Conservation (phyloP, 2,329 filamentous ascomycete genomes). For the Onygena corvina region DNA sequence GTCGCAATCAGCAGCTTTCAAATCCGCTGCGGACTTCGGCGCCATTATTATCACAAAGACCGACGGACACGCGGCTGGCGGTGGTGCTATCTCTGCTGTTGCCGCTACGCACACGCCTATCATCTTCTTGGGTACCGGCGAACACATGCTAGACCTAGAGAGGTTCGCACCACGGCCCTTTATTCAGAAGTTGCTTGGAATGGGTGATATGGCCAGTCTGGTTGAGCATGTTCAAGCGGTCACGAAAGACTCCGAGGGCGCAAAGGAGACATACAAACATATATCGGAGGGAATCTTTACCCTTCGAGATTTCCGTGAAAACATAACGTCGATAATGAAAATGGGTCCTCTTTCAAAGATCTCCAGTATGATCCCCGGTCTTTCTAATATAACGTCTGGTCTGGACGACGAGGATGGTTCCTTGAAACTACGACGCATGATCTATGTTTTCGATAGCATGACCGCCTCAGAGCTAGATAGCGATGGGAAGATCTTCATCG, state of each 20-base stretch:
- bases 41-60: slow-evolving; percentile 99
- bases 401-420: slow-evolving; percentile 97
- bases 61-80: slow-evolving; percentile 86
- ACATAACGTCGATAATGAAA: slow-evolving; percentile 97
- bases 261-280: slow-evolving; percentile 97
- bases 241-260: slow-evolving; percentile 67
- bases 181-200: slow-evolving; percentile 83
- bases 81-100: slow-evolving; percentile 94
- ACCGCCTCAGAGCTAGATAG: slow-evolving; percentile 89
- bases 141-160: slow-evolving; percentile 92
- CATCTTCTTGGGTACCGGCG: slow-evolving; percentile 93
- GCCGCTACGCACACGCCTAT: slow-evolving; percentile 94
- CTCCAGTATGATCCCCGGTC: slow-evolving; percentile 95
- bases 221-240: slow-evolving; percentile 94
- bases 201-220: slow-evolving; percentile 91
- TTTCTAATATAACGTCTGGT: slow-evolving; percentile 83
- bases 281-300: slow-evolving; percentile 95
- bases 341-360: slow-evolving; percentile 97
- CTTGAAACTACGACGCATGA: slow-evolving; percentile 89
- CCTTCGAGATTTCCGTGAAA: slow-evolving; percentile 83
- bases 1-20: slow-evolving; percentile 89
- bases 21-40: slow-evolving; percentile 90
- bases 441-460: slow-evolving; percentile 98
- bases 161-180: slow-evolving; percentile 87
- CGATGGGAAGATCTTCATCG: slow-evolving; percentile 86